Evolutionary conservation across 2,329 filamentous ascomycete species (phyloP).

Genomic region (Penicillium sp.): DNA sequence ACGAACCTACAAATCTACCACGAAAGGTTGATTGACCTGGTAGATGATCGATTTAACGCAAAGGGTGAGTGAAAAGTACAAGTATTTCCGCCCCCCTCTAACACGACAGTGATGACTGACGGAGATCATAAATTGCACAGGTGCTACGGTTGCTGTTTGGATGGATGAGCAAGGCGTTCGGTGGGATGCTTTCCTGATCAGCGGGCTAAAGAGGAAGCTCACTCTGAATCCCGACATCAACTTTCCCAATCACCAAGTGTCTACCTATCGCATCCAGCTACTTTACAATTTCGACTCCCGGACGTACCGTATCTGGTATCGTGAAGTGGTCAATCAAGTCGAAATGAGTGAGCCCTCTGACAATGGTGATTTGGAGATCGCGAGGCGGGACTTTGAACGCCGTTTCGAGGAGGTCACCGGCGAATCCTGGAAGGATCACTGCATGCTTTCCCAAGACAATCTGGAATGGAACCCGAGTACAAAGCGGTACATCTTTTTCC

Average conservation of each 20-base stretch:
- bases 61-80: background rate
- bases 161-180: constrained; percentile 5
- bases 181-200: constrained; percentile 12
- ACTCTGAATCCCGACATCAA: too few species aligned
- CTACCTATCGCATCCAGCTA: constrained; percentile 5
- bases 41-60: background rate
- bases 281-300: background rate
- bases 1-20: background rate
- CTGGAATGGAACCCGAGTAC: background rate
- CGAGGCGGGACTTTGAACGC: background rate
- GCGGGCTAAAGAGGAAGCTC: background rate
- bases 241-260: background rate
- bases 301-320: background rate
- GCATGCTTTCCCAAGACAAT: background rate
- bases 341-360: background rate
- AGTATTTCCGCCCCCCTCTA: too few species aligned
- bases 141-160: constrained; percentile 2
- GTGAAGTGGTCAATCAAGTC: background rate
- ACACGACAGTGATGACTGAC: too few species aligned
- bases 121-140: background rate
- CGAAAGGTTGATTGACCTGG: background rate
- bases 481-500: background rate
- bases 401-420: background rate
- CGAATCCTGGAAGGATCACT: constrained; percentile 4
- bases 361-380: background rate